Base-by-base conservation (phyloP, 2,329 filamentous ascomycete genomes). In the Penicillium brasilianum region DNA sequence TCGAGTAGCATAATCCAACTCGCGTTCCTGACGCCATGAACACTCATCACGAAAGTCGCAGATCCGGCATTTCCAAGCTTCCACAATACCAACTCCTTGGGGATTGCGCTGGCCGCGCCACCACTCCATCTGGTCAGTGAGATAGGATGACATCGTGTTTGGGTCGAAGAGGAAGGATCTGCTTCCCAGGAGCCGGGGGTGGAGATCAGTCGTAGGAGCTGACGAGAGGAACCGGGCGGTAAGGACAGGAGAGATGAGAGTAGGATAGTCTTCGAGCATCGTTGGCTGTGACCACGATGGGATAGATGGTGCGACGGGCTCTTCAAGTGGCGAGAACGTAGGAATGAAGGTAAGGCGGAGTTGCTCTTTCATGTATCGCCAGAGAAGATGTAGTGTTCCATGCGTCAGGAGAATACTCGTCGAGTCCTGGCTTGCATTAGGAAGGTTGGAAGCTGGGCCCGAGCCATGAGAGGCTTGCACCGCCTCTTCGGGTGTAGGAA, bases 11-110 rank as follows among this genome's bases (percentile, higher is more conserved):
- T 71, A 70, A 62, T 90, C 87, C 62, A 87, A 83, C 57, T 93
- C 87, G 76, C 90, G 89, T 11, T 82, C 82, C 68, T 84, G 82
- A 39, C 93, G 83, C 94, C 94, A 98, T 13, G 85, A 83, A 74
- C 94, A 98, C 1, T 81, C 83, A 2, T 91, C 88, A 0, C 84
- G 86, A 75, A 97, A 97, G 66, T 96, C 92, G 72, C 94, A 98
- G 25, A 84, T 87, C 20, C 87, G 81, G 74, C 94, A 98, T 75
- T 97, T 98, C 79, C 90, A 96, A 0, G 92, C 91, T 68, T 97
- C 93, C 70, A 93, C 89, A 7, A 96, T 84, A 7, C 86, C 83
- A 2, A 97, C 93, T 0, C 94, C 94, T 8, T 83, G 82, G 0
- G 93, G 87, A 53, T 84, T 78, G 16, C 93, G 81, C 68, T 90